phyloP scores from a whole-genome alignment of 345 rosid genomes.

The Eucalyptus curtisii region DNA sequence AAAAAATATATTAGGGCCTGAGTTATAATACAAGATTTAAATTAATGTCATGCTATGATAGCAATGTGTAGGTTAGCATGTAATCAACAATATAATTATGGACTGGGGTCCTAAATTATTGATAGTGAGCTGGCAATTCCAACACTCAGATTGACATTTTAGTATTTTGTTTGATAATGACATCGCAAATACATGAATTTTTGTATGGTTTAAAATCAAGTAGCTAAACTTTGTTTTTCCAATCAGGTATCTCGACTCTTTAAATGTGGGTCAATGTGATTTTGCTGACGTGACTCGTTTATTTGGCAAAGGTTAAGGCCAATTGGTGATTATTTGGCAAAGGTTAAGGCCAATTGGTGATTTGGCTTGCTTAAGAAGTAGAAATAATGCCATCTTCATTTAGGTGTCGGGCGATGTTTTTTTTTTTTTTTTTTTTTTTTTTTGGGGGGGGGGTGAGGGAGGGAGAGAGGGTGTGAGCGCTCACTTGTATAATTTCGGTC shows the following conservation, averaged over 20 bases:
- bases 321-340: neutral
- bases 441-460: accelerated
- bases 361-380: neutral
- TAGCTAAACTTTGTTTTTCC: neutral
- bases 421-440: too few relatives aligned
- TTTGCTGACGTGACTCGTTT: neutral
- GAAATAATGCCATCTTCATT: neutral
- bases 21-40: neutral
- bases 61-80: neutral
- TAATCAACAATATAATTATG: neutral
- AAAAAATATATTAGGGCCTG: neutral
- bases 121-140: neutral
- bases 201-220: neutral
- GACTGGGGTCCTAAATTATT: neutral
- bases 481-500: neutral
- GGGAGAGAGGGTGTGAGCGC: neutral
- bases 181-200: neutral
- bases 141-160: neutral
- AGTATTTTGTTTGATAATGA: neutral
- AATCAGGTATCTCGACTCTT: neutral
- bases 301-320: neutral
- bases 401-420: neutral
- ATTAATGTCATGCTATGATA: neutral
- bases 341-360: neutral
- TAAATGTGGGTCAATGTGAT: neutral